Conservation (phyloP, 163 green algal genomes). For the Picocystis sp. region DNA sequence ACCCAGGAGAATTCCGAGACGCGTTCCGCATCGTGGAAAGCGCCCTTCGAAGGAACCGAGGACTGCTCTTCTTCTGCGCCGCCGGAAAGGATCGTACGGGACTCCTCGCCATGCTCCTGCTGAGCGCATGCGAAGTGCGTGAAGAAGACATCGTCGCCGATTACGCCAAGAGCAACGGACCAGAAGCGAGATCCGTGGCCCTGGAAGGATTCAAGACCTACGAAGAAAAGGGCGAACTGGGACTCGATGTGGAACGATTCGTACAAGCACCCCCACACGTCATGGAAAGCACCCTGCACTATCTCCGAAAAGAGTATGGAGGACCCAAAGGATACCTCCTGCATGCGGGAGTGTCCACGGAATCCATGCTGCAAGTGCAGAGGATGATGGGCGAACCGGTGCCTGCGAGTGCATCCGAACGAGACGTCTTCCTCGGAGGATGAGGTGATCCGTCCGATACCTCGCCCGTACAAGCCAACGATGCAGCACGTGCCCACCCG, state of each 20-base stretch:
- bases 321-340: conserved; percentile 21
- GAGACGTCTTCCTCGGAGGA: no score
- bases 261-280: conserved; percentile 24
- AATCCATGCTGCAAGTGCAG: conserved; percentile 1
- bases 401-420: no score
- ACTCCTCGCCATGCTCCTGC: conserved; percentile 31
- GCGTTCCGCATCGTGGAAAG: conserved; percentile 22
- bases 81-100: conserved; percentile 48
- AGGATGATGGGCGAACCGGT: no score
- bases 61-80: conserved; percentile 49
- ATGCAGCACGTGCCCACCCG: no score
- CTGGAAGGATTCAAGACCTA: no score
- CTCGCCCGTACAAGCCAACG: no score
- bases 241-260: conserved; percentile 27
- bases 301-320: conserved; percentile 20
- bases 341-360: conserved; percentile 18
- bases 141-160: conserved; percentile 40
- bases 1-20: conserved; percentile 16
- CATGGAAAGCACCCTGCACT: conserved; percentile 9
- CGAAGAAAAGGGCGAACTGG: no score
- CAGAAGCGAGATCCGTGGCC: not conserved
- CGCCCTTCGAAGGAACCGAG: conserved; percentile 1
- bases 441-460: no score
- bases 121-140: conserved; percentile 27
- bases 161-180: conserved; percentile 26